These are phyloP conservation scores for Petasospora fabianii DNA, from an alignment of 1,139 yeast species.

Conservation along the genomic window DNA sequence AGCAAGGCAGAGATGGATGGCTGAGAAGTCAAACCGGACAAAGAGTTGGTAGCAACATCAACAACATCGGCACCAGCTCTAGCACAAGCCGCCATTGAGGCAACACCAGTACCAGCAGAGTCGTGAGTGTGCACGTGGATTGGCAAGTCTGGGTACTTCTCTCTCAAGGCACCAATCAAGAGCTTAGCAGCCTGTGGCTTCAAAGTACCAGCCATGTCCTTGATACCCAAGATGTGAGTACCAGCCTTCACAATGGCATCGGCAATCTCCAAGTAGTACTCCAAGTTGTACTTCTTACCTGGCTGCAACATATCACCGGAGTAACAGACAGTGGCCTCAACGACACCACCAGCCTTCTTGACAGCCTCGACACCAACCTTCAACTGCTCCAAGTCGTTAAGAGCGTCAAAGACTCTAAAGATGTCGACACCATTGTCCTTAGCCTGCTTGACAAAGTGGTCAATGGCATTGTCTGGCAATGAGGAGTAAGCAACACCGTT, in stretches of 20 bases:
- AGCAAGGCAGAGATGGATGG: conserved; percentile 91
- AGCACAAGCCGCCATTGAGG: conserved; percentile 94
- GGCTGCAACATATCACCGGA: conserved; percentile 97
- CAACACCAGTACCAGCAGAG: conserved; percentile 99
- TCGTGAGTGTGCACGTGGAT: conserved; percentile 99
- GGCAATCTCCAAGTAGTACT: conserved; percentile 78
- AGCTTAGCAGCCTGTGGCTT: conserved; percentile 90
- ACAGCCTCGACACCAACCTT: conserved; percentile 98
- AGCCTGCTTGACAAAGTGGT: conserved; percentile 92
- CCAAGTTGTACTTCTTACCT: conserved; percentile 92
- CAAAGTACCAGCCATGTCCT: conserved; percentile 99
- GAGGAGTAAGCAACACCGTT: conserved; percentile 98
- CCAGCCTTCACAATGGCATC: conserved; percentile 89
- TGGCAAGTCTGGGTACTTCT: conserved; percentile 86
- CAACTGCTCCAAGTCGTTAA: conserved; percentile 93
- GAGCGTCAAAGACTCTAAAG: conserved; percentile 95
- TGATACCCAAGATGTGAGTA: conserved; percentile 93
- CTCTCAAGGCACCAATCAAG: conserved; percentile 76
- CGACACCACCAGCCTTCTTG: conserved; percentile 97
- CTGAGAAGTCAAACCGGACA: conserved; percentile 98
- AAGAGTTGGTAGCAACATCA: conserved; percentile 94
- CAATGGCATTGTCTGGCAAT: conserved; percentile 96
- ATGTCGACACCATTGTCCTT: conserved; percentile 95
- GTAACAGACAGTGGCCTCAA: conserved; percentile 97
- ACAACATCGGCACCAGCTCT: conserved; percentile 97